A percentile compares a stretch with the other conserved stretches of the same genome.
These are phyloP conservation scores for Pterocarpus macrocarpus DNA, from an alignment of 306 rosid species.

Conservation along the genomic window DNA sequence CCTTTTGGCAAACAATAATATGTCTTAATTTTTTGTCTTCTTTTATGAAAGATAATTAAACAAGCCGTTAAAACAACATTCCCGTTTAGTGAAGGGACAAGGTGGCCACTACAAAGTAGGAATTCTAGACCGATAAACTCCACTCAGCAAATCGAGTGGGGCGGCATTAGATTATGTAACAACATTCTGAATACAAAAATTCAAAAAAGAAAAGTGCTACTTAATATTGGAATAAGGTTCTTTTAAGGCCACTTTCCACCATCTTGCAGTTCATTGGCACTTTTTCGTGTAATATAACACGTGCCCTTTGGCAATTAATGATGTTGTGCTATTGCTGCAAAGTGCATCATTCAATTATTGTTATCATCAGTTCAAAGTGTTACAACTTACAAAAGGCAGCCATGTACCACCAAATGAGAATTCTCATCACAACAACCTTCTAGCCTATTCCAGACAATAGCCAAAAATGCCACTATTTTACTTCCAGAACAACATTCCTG, in stretches of 20 bases:
- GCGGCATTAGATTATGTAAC: constrained; percentile 38
- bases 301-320: neutral
- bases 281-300: neutral
- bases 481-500: neutral
- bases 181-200: neutral
- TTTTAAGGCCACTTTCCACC: constrained; percentile 26
- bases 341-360: neutral
- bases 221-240: neutral
- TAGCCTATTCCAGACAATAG: neutral
- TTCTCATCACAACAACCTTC: neutral
- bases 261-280: neutral
- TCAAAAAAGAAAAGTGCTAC: neutral
- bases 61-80: no score
- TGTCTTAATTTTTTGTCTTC: no score
- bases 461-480: neutral
- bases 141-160: constrained; percentile 50
- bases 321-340: neutral
- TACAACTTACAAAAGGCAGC: neutral
- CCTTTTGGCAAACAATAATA: no score
- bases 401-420: neutral
- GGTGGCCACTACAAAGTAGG: neutral
- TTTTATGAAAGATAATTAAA: no score
- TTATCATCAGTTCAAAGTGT: no score
- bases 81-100: no score
- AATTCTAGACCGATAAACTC: neutral